These are phyloP conservation scores for Nigrograna mackinnonii DNA, from an alignment of 2,329 filamentous ascomycete species.

Conservation along the genomic window DNA sequence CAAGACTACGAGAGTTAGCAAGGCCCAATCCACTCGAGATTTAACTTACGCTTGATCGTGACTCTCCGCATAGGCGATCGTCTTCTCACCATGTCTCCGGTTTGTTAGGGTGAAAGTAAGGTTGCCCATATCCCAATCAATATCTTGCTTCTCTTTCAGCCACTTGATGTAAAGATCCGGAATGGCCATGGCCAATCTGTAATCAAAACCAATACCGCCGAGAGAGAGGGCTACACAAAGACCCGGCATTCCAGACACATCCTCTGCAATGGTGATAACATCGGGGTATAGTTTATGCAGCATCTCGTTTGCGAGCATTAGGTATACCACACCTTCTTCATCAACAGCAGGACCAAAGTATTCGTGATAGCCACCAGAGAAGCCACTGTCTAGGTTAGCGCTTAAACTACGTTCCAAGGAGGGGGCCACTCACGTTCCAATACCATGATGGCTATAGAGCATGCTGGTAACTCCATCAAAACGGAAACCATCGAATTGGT, in stretches of 20 bases:
- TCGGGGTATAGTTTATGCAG: conserved; percentile 87
- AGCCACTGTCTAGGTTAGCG: conserved; percentile 64
- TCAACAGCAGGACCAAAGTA: conserved; percentile 92
- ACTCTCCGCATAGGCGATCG: conserved; percentile 95
- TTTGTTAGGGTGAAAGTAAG: conserved; percentile 90
- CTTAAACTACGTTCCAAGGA: not conserved
- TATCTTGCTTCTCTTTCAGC: conserved; percentile 87
- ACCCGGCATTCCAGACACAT: conserved; percentile 98
- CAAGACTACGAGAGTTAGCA: conserved; percentile 62
- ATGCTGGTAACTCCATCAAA: conserved; percentile 99
- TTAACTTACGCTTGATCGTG: conserved; percentile 90
- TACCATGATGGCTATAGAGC: conserved; percentile 94
- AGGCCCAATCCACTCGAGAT: not conserved
- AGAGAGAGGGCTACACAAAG: conserved; percentile 83
- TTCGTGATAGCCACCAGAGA: conserved; percentile 97
- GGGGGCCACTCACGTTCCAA: conserved; percentile 76
- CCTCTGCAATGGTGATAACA: conserved; percentile 89
- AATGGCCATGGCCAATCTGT: conserved; percentile 94
- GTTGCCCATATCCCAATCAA: conserved; percentile 86
- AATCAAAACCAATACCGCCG: conserved; percentile 95
- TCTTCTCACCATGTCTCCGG: conserved; percentile 93
- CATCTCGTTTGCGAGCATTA: conserved; percentile 97
- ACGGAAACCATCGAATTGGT: conserved; percentile 92
- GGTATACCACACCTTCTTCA: conserved; percentile 89
- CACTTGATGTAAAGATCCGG: conserved; percentile 99